phyloP scores from a whole-genome alignment of 225 moss, liverwort and hornwort species.

The Asterella californica region DNA sequence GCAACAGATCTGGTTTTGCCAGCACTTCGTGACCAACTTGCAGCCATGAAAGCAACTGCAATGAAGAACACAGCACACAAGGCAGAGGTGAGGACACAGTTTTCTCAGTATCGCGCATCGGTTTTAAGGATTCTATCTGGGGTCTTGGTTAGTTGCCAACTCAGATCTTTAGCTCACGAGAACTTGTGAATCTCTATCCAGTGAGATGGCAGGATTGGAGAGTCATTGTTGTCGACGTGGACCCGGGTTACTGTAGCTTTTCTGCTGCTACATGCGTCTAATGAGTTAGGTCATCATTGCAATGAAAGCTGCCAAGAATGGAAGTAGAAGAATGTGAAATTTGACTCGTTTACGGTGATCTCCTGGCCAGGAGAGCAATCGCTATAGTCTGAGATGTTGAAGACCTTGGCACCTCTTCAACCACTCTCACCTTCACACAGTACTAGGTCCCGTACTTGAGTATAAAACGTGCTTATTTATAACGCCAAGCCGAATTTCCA shows the following conservation, averaged over 20 bases:
- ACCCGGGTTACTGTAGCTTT: neutral
- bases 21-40: slow-evolving; percentile 76
- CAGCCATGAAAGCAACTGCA: slow-evolving; percentile 59
- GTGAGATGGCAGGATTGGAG: neutral
- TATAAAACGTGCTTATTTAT: too few relatives aligned
- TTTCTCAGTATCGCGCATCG: neutral
- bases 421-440: too few relatives aligned
- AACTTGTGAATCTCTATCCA: neutral
- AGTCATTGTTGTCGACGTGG: neutral
- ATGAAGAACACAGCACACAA: slow-evolving; percentile 56
- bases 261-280: neutral
- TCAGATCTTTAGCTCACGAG: neutral
- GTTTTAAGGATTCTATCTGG: neutral
- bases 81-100: slow-evolving; percentile 41
- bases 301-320: neutral
- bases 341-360: neutral
- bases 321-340: neutral
- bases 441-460: too few relatives aligned
- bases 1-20: slow-evolving; percentile 58
- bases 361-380: neutral
- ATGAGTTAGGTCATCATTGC: neutral
- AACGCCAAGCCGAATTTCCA: too few relatives aligned
- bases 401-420: too few relatives aligned
- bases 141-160: neutral
- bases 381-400: too few relatives aligned